phyloP scores from a whole-genome alignment of 1,284 basidiomycete genomes.

The Hymenochaete sp. region DNA sequence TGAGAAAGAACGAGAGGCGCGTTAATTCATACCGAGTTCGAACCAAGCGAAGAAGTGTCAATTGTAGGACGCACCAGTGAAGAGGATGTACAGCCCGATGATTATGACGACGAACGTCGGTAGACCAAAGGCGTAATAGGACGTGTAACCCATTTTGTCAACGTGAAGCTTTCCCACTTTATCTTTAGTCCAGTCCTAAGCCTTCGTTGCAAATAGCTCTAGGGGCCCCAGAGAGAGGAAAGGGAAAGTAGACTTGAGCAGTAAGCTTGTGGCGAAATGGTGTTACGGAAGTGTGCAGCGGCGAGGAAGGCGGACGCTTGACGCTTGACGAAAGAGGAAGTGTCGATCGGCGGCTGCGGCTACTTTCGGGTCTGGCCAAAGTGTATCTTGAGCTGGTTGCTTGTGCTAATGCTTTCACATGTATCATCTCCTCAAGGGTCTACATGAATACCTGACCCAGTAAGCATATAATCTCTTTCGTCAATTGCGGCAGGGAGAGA shows the following conservation, averaged over 20 bases:
- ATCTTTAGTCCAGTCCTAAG: too few relatives aligned
- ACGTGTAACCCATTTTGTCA: conserved; percentile 34
- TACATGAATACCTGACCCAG: conserved; percentile 83
- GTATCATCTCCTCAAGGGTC: conserved; percentile 87
- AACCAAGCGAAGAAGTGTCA: background rate
- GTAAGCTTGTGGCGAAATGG: conserved; percentile 9
- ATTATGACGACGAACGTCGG: conserved; percentile 55
- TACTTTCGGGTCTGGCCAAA: too few relatives aligned
- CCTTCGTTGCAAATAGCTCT: too few relatives aligned
- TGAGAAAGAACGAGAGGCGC: too few relatives aligned
- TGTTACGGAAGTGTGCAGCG: background rate
- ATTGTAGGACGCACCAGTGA: conserved; percentile 66
- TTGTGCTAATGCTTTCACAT: conserved; percentile 35
- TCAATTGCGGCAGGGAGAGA: conserved; percentile 16
- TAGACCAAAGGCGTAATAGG: conserved; percentile 59
- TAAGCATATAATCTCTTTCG: conserved; percentile 34
- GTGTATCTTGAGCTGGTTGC: too few relatives aligned
- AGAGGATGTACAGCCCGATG: conserved; percentile 76
- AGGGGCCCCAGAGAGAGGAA: background rate
- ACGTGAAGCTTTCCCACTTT: background rate
- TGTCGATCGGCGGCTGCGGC: too few relatives aligned
- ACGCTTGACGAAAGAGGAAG: too few relatives aligned
- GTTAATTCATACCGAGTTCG: conserved; percentile 1
- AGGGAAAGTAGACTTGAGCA: background rate
- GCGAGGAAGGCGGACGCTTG: too few relatives aligned